Conservation (phyloP, 495 filamentous ascomycete species). For the Penicillium macrosclerotiorum region DNA sequence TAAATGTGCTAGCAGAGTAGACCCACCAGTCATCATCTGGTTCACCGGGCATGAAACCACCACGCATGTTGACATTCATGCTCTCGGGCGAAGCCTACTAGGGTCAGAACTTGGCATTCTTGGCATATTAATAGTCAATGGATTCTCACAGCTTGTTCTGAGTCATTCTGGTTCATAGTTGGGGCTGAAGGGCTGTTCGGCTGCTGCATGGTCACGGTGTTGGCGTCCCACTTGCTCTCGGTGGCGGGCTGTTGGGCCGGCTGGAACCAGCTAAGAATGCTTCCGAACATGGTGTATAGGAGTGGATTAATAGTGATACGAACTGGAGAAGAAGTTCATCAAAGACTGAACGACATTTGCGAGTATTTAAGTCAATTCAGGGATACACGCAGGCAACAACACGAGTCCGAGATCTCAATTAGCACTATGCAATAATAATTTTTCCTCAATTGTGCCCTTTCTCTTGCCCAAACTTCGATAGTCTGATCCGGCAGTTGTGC, state of each 20-base stretch:
- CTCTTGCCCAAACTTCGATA: background rate
- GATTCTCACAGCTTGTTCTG: slow-evolving; percentile 5
- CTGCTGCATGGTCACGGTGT: slow-evolving; percentile 10
- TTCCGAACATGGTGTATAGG: slow-evolving; percentile 5
- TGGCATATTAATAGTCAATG: background rate
- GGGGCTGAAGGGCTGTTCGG: slow-evolving; percentile 5
- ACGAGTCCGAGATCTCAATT: too few relatives aligned
- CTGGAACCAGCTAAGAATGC: slow-evolving; percentile 7
- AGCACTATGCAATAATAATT: too few relatives aligned
- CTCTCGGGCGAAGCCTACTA: too few relatives aligned
- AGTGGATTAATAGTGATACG: background rate
- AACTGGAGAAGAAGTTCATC: background rate
- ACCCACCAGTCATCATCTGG: too few relatives aligned
- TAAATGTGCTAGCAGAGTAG: too few relatives aligned
- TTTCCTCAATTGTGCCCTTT: background rate
- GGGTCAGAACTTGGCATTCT: background rate
- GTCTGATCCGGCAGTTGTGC: background rate
- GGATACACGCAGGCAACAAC: too few relatives aligned
- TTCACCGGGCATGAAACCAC: too few relatives aligned
- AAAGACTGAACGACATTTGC: background rate
- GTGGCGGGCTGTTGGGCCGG: background rate
- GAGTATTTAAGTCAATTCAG: background rate
- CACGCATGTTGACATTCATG: too few relatives aligned
- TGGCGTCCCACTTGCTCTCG: slow-evolving; percentile 10
- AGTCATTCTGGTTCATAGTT: slow-evolving; percentile 5